Base-by-base conservation (phyloP, 768 basidiomycete genomes). In the Pleurotus ostreatus region DNA sequence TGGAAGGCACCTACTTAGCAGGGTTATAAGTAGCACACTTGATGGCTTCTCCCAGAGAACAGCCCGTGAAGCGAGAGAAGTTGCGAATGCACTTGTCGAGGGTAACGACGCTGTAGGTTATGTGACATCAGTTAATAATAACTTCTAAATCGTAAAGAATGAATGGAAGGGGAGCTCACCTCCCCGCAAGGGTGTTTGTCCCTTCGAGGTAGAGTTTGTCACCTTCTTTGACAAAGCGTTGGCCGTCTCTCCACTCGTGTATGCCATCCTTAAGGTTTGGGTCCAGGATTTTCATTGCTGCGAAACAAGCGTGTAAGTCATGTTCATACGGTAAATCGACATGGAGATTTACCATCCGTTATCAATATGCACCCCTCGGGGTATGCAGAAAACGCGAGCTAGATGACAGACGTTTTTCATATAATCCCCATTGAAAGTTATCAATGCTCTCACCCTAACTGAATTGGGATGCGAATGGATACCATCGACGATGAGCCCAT, bases 401-500 rank as follows among this genome's bases (percentile, higher is more conserved):
- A 64, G 39, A 5, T 49, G 39, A 47, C 61, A 49, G 20, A 39
- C 8, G 48, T 25, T 34, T 9, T 9, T 34, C 8, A 34, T 34
- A 34, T 34, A 2, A 11, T 11, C 9, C 9, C 11, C 30, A 34
- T 34, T 34, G 30, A 9, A 1, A 34, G 30, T 9, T 34, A 34
- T 9, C 30, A 53, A 16, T 37, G 0, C 44, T 74, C 85, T 55
- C 68, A 94, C 89, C 63, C 89, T 77, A 56, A 95, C 89, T 44
- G 91, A 91, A 67, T 93, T 91, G 13, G 94, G 93, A 68, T 95
- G 93, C 11, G 85, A 89, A 66, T 96, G 94, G 54, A 94, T 83
- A 0, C 93, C 94, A 66, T 96, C 94, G 5, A 92, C 92, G 59
- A 95, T 96, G 53, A 95, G 74, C 54, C 88, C 92, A 64, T 91